Evolutionary conservation across 2,329 filamentous ascomycete species (phyloP), one percentile per base, ranked within the genome.

Genomic region (Trichoderma cornu-damae): DNA sequence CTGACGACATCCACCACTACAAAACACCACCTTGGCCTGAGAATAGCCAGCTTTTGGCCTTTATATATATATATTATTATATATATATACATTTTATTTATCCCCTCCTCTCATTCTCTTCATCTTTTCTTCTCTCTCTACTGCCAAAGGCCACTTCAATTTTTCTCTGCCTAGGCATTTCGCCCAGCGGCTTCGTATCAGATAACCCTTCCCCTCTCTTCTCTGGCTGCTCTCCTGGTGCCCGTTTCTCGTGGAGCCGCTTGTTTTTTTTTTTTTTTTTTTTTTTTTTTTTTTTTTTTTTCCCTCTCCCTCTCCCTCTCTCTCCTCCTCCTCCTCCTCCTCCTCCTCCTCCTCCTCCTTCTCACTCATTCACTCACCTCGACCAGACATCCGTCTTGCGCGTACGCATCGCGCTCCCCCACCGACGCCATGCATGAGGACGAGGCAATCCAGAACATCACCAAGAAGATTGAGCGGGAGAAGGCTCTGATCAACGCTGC

Each of bases 401-500:
- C 71, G 70, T 65, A 70, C 71, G 69, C 59, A 72, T 70, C 71
- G 70, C 69, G 70, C 70, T 66, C 58, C 67, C 64, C 66, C 70
- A 69, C 72, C 34, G 34, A 73, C 75, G 77, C 70, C 71, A 86
- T 85, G 80, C 82, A 80, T 71, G 82, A 85, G 70, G 81, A 85
- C 62, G 80, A 85, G 67, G 78, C 81, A 65, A 79, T 85, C 75
- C 85, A 85, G 75, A 88, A 90, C 73, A 91, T 99, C 77, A 85
- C 88, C 77, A 88, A 87, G 79, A 97, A 99, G 87, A 97, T 99
- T 75, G 90, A 96, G 80, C 87, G 93, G 72, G 94, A 99, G 77
- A 93, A 92, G 80, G 89, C 88, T 68, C 86, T 97, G 69, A 94
- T 99, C 79, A 89, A 89, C 73, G 93, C 90, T 68, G 93, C 93